Evolutionary conservation across 1,284 basidiomycete genomes (phyloP), one percentile per base, ranked within the genome.

Genomic region (Austroboletus niveus): DNA sequence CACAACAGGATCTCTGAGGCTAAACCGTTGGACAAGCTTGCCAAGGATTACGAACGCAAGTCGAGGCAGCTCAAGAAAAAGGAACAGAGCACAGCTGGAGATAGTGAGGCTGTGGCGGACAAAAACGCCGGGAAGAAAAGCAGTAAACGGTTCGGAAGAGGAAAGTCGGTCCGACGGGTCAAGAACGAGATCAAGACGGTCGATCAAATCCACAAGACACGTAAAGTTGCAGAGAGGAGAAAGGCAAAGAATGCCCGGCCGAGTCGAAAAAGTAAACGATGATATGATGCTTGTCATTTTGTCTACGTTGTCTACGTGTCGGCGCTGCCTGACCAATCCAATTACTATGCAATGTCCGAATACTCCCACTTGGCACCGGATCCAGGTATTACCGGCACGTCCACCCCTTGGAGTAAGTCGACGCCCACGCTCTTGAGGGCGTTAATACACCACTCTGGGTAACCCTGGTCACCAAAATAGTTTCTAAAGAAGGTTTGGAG

Each of bases 361-460:
- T 89, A 86, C 57, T 92, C 89, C 89, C 89, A 92, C 65, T 82
- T 87, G 30, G 80, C 80, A 1, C 84, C 86, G 46, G 72, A 74
- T 2, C 87, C 86, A n/a, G 76, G 64, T 32, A 85, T 72, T 1
- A 85, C 65, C 50, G 74, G 75, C 12, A 72, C 66, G 24, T 76
- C 59, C 34, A 68, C 65, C 17, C 74, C 79, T 53, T 85, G 79
- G 14, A 89, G 69, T 47, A 91, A 66, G 68, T 92, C 87, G 1
- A 92, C 86, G 2, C 86, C 86, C 15, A 90, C 89, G 54, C 82
- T 86, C 27, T 75, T 73, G 47, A 91, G 69, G 17, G 89, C 90
- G 63, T 89, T 86, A 4, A 92, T 80, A 60, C 87, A 89, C 89
- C 89, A 92, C 60, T 84, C 80, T 0, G 90, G 90, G 65, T 91